These are phyloP conservation scores for Ampelomyces quisqualis DNA, from an alignment of 2,329 filamentous ascomycete genomes.

Conservation along the genomic window DNA sequence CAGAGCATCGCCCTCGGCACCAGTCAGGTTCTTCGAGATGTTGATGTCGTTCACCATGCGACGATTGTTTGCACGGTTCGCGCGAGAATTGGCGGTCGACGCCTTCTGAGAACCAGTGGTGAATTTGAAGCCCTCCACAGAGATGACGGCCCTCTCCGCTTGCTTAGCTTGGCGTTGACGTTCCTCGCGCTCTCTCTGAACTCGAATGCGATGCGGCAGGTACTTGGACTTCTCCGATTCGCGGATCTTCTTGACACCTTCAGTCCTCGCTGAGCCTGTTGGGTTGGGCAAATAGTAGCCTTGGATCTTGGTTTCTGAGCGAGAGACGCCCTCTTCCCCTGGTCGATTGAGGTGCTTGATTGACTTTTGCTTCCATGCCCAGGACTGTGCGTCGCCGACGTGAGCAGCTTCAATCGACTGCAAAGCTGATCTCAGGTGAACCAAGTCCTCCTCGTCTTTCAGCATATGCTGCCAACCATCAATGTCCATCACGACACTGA, in stretches of 20 bases:
- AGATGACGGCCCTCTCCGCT: slow-evolving; percentile 50
- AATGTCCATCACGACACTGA: slow-evolving; percentile 64
- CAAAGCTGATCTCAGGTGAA: slow-evolving; percentile 56
- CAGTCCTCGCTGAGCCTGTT: slow-evolving; percentile 84
- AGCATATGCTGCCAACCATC: slow-evolving; percentile 69
- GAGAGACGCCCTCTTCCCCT: slow-evolving; percentile 56
- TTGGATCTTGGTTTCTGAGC: slow-evolving; percentile 56
- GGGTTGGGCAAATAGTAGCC: slow-evolving; percentile 81
- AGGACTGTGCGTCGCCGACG: slow-evolving; percentile 60
- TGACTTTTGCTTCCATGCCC: slow-evolving; percentile 71
- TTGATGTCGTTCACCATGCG: slow-evolving; percentile 93
- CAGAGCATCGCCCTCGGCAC: slow-evolving; percentile 80
- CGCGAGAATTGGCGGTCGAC: slow-evolving; percentile 85
- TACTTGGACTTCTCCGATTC: slow-evolving; percentile 99
- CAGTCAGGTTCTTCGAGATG: slow-evolving; percentile 75
- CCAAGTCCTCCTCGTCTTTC: slow-evolving; percentile 68
- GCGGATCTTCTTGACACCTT: slow-evolving; percentile 91
- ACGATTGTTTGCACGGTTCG: slow-evolving; percentile 93
- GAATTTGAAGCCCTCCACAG: slow-evolving; percentile 55
- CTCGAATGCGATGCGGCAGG: slow-evolving; percentile 93
- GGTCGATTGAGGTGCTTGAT: slow-evolving; percentile 68
- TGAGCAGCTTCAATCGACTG: slow-evolving; percentile 49
- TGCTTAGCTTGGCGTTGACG: slow-evolving; percentile 74
- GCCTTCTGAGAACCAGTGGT: slow-evolving; percentile 71
- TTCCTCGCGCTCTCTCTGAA: slow-evolving; percentile 86